phyloP scores from a whole-genome alignment of 2,329 filamentous ascomycete species.

The Aspergillus pseudoviridinutans region DNA sequence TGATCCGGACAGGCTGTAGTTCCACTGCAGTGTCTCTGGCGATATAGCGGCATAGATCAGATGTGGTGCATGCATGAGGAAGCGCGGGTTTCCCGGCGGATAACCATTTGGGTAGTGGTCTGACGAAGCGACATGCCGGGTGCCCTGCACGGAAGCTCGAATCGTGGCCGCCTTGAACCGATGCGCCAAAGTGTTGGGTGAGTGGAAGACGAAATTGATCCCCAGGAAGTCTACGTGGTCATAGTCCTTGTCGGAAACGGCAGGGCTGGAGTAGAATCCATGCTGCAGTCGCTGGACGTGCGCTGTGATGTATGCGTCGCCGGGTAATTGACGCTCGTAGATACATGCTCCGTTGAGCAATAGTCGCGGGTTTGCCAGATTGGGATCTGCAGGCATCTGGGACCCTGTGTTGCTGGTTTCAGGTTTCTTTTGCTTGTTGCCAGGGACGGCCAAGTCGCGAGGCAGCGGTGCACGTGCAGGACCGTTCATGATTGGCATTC shows the following conservation, averaged over 20 bases:
- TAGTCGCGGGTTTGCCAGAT: constrained; percentile 35
- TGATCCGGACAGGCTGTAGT: constrained; percentile 44
- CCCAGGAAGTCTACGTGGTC: constrained; percentile 48
- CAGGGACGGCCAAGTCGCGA: background rate
- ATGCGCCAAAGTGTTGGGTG: constrained; percentile 38
- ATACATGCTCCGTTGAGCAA: constrained; percentile 42
- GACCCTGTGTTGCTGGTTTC: background rate
- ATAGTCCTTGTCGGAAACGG: constrained; percentile 40
- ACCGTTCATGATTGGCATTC: background rate
- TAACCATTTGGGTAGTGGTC: background rate
- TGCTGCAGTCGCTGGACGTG: constrained; percentile 50
- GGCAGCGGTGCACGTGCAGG: background rate
- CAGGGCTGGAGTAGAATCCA: constrained; percentile 43
- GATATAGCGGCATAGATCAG: constrained; percentile 47
- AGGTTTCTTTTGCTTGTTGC: constrained; percentile 1
- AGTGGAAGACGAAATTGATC: constrained; percentile 49
- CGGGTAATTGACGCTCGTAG: constrained; percentile 47
- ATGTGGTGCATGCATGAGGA: constrained; percentile 50
- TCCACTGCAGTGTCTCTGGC: constrained; percentile 48
- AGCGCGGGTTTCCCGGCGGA: constrained; percentile 34
- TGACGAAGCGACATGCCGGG: constrained; percentile 2
- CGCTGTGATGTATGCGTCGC: constrained; percentile 47
- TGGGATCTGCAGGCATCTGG: constrained; percentile 25
- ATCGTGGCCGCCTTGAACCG: constrained; percentile 49
- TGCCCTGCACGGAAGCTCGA: constrained; percentile 28